A percentile compares a stretch with the other conserved stretches of the same genome.
phyloP scores from a whole-genome alignment of 441 rosid genomes.

The Eruca vesicaria region DNA sequence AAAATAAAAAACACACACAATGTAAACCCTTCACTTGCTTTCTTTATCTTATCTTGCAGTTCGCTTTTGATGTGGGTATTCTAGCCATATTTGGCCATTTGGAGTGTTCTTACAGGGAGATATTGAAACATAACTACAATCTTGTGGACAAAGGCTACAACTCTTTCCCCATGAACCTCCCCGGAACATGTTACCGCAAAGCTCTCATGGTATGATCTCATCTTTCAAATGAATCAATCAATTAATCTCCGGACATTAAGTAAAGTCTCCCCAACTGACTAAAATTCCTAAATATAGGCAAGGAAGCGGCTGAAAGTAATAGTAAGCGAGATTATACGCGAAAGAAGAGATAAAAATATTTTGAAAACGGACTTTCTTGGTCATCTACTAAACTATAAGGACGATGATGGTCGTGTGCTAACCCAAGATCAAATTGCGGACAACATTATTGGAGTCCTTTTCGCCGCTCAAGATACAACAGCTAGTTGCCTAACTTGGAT shows the following conservation, averaged over 20 bases:
- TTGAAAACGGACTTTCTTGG: slow-evolving; percentile 56
- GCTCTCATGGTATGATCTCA: slow-evolving; percentile 60
- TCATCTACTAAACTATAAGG: slow-evolving; percentile 51
- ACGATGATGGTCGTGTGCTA: slow-evolving; percentile 43
- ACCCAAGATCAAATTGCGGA: slow-evolving; percentile 65
- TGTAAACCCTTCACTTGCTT: slow-evolving; percentile 3
- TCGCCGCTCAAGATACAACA: slow-evolving; percentile 97
- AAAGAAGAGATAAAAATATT: slow-evolving; percentile 61
- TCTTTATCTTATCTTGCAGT: slow-evolving; percentile 43
- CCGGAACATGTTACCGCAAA: slow-evolving; percentile 76
- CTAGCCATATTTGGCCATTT: slow-evolving; percentile 72
- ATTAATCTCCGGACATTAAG: neutral
- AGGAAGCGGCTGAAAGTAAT: slow-evolving; percentile 60
- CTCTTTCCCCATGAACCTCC: slow-evolving; percentile 68
- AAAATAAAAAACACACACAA: neutral
- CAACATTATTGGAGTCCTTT: slow-evolving; percentile 89
- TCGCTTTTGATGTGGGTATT: slow-evolving; percentile 78
- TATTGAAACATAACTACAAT: slow-evolving; percentile 57
- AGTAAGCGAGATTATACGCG: slow-evolving; percentile 61
- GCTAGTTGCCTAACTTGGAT: slow-evolving; percentile 91
- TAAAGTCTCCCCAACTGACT: neutral
- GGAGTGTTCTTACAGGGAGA: slow-evolving; percentile 48
- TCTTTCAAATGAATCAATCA: neutral
- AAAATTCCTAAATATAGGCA: slow-evolving; percentile 45
- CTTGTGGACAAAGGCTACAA: slow-evolving; percentile 85